Percentiles rank a stretch among this genome's conserved stretches.
These are phyloP conservation scores for Lunularia cruciata DNA, from an alignment of 225 moss, liverwort and hornwort genomes.

Conservation along the genomic window DNA sequence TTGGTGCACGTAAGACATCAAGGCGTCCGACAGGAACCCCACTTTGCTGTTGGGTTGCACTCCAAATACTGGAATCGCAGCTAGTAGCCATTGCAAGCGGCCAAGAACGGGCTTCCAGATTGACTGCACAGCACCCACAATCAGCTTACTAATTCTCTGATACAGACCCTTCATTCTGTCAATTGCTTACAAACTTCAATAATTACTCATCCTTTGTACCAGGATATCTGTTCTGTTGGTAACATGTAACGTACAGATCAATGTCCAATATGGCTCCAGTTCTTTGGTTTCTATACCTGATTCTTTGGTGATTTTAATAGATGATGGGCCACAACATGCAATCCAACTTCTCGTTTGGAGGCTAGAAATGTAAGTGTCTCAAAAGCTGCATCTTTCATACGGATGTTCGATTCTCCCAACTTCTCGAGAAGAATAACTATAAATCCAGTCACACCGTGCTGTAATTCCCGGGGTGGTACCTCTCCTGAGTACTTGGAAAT, in stretches of 20 bases:
- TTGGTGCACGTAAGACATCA: conserved; percentile 84
- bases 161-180: no score
- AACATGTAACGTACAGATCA: no score
- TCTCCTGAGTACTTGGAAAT: conserved; percentile 58
- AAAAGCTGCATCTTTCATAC: conserved; percentile 57
- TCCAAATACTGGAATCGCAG: conserved; percentile 77
- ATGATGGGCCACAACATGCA: conserved; percentile 61
- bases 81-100: conserved; percentile 72
- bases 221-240: no score
- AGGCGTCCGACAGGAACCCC: conserved; percentile 59
- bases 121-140: conserved; percentile 37
- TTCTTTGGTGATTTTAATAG: conserved; percentile 69
- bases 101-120: conserved; percentile 90
- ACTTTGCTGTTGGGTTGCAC: conserved; percentile 69
- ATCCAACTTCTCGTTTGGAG: conserved; percentile 77
- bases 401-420: conserved; percentile 83
- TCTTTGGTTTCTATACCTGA: conserved; percentile 44
- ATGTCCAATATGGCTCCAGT: no score
- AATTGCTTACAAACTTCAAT: no score
- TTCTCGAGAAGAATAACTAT: conserved; percentile 77
- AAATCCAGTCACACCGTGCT: conserved; percentile 56
- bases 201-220: no score
- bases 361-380: conserved; percentile 86
- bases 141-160: no score
- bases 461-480: conserved; percentile 56